These are phyloP conservation scores for Rhazya stricta DNA, from an alignment of 257 asterid species.

Conservation along the genomic window DNA sequence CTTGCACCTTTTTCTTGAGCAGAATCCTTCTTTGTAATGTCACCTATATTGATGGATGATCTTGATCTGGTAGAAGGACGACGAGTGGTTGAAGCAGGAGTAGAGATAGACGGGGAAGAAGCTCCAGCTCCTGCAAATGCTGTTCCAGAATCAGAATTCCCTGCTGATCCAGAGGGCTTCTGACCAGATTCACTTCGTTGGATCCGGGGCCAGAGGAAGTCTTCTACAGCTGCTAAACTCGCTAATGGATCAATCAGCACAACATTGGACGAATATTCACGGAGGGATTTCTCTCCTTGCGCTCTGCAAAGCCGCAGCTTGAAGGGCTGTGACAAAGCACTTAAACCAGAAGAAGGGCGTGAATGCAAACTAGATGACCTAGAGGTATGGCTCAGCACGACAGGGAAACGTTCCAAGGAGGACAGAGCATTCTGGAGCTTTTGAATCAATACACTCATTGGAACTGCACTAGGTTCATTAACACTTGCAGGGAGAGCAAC, in stretches of 20 bases:
- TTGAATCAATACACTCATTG: conserved; percentile 78
- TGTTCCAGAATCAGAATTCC: conserved; percentile 55
- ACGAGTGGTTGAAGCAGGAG: conserved; percentile 60
- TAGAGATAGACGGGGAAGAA: conserved; percentile 51
- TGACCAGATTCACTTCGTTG: conserved; percentile 71
- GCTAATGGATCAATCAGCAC: conserved; percentile 92
- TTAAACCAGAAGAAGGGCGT: conserved; percentile 88
- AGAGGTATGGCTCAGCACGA: conserved; percentile 76
- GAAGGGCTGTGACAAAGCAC: conserved; percentile 84
- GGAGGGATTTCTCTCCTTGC: conserved; percentile 88
- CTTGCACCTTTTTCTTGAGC: conserved; percentile 51
- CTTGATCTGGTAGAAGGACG: conserved; percentile 75
- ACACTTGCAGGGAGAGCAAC: conserved; percentile 62
- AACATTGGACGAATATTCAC: conserved; percentile 93
- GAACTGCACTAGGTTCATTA: conserved; percentile 44
- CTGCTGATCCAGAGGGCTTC: conserved; percentile 56
- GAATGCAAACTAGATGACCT: conserved; percentile 71
- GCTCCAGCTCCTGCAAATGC: conserved; percentile 45
- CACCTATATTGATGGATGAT: conserved; percentile 60
- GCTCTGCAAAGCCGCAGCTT: conserved; percentile 98
- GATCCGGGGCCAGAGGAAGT: conserved; percentile 89
- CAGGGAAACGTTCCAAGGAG: conserved; percentile 92
- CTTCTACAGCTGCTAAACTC: conserved; percentile 92
- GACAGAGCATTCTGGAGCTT: conserved; percentile 92
- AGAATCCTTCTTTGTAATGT: conserved; percentile 52